Percentiles rank a stretch among this genome's conserved stretches.
Evolutionary conservation across 805 yeast species (phyloP).

Genomic region (Candida suzukii): DNA sequence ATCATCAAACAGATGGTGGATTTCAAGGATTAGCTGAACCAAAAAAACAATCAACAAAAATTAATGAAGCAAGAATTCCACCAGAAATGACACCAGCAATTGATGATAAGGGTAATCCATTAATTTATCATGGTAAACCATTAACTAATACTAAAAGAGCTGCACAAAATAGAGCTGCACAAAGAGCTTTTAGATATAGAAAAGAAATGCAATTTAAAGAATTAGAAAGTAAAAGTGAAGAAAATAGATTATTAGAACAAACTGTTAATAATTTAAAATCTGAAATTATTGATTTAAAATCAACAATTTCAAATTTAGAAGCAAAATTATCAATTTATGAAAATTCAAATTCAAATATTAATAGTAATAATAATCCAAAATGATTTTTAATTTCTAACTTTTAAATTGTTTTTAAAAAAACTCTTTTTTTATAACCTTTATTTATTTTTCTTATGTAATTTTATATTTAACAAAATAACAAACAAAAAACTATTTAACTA

Average conservation of each 20-base stretch:
- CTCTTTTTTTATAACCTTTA: too few species aligned
- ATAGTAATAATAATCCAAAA: neutral
- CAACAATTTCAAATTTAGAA: constrained; percentile 54
- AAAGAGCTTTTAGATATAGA: constrained; percentile 82
- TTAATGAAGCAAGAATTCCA: neutral
- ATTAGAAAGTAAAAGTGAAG: constrained; percentile 62
- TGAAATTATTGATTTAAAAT: constrained; percentile 68
- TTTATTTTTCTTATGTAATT: too few species aligned
- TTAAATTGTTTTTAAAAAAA: neutral
- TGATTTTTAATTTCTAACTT: neutral
- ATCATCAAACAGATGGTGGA: too few species aligned
- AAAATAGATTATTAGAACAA: constrained; percentile 54
- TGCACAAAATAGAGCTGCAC: constrained; percentile 87
- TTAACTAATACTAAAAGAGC: constrained; percentile 74
- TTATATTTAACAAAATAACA: too few species aligned
- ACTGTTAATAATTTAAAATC: constrained; percentile 59
- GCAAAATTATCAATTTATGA: neutral
- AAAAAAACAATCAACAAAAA: neutral
- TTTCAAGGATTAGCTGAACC: neutral
- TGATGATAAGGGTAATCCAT: constrained; percentile 11
- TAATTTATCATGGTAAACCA: constrained; percentile 28
- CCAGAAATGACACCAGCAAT: constrained; percentile 4
- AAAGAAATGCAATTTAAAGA: constrained; percentile 78
- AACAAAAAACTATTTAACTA: too few species aligned
- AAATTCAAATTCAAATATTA: too few species aligned